Conservation (phyloP, 2,329 filamentous ascomycete species). For the Diplocarpon mali region DNA sequence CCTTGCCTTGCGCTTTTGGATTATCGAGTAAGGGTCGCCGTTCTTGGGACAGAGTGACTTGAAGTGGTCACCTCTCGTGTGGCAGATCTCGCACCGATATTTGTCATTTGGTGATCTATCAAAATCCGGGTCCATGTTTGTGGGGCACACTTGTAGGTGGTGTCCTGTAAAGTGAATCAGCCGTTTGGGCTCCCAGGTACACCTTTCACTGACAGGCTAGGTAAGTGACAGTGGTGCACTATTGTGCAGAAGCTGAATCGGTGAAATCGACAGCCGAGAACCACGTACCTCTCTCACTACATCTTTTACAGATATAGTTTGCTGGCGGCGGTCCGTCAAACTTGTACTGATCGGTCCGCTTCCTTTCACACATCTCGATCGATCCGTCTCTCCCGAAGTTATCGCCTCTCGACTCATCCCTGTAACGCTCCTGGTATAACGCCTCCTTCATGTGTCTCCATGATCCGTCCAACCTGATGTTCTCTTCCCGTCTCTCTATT, state of each 20-base stretch:
- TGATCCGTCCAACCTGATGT: too few species aligned
- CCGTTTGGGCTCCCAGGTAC: too few species aligned
- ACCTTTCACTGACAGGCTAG: too few species aligned
- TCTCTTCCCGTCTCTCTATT: too few species aligned
- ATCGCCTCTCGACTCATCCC: too few species aligned
- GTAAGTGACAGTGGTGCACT: too few species aligned
- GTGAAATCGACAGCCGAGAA: too few species aligned
- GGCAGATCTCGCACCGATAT: conserved; percentile 31
- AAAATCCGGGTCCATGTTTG: conserved; percentile 31
- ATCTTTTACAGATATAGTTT: conserved; percentile 23
- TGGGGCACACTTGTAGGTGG: conserved; percentile 31
- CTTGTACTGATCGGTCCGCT: background rate
- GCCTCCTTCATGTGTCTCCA: too few species aligned
- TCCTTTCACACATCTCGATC: background rate
- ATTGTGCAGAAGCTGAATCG: too few species aligned
- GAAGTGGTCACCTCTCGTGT: conserved; percentile 27
- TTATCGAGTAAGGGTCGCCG: conserved; percentile 25
- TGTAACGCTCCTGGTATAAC: too few species aligned
- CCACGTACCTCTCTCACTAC: conserved; percentile 14
- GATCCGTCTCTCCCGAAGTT: background rate
- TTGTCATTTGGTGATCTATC: conserved; percentile 25
- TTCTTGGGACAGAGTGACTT: conserved; percentile 31
- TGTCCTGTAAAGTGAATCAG: conserved; percentile 28
- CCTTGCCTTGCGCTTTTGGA: conserved; percentile 24
- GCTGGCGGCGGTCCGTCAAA: conserved; percentile 11